Evolutionary conservation across 78 protist genomes (phyloP).

Genomic region (Emiliania huxleyi): DNA sequence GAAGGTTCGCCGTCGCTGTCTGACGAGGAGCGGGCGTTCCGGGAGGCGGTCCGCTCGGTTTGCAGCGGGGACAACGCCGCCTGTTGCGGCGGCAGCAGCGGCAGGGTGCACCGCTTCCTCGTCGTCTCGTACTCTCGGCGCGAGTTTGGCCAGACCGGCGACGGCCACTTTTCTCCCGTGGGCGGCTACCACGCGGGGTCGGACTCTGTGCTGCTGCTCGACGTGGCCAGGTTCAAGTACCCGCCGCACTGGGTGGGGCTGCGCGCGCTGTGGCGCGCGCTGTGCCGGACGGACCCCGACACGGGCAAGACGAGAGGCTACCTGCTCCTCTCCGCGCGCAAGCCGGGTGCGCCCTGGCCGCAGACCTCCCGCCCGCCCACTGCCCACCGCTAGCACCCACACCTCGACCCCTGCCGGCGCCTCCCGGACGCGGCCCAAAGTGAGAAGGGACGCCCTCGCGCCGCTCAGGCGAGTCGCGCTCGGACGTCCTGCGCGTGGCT

Average conservation of each 20-base stretch:
- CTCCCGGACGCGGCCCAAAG: too few species aligned
- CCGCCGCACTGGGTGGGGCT: constrained; percentile 55
- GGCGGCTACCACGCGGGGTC: constrained; percentile 29
- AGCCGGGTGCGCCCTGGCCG: too few species aligned
- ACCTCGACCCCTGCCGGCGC: too few species aligned
- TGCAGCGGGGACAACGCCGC: background rate
- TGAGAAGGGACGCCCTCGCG: too few species aligned
- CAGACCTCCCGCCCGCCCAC: too few species aligned
- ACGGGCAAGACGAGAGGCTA: background rate
- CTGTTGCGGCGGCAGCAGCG: too few species aligned
- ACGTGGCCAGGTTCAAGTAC: constrained; percentile 60
- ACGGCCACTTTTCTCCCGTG: constrained; percentile 59
- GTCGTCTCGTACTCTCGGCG: background rate
- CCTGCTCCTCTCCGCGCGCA: background rate
- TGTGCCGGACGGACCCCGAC: background rate
- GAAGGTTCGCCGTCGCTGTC: background rate
- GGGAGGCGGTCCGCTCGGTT: background rate
- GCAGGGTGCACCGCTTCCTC: background rate
- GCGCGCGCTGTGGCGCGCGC: background rate
- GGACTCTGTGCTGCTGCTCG: constrained; percentile 17
- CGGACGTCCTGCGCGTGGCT: too few species aligned
- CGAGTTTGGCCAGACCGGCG: constrained; percentile 55
- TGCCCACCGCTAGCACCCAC: too few species aligned
- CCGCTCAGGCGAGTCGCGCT: too few species aligned
- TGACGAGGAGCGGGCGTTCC: too few species aligned